Base-by-base conservation (phyloP, 2,329 filamentous ascomycete genomes). In the Cladosporium sp. region DNA sequence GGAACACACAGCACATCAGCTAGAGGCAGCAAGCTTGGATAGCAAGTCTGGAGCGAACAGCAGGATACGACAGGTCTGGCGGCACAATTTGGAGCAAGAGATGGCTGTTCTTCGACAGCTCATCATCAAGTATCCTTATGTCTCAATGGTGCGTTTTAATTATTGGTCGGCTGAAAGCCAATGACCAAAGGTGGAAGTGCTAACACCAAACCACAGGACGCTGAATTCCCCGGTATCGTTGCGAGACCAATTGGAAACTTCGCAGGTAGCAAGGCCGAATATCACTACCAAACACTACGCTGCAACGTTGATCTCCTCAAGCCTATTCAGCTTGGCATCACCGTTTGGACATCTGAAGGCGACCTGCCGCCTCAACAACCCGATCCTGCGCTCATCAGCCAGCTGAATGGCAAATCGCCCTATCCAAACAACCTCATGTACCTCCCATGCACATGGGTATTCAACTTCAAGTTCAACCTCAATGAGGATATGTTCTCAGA, bases 401-500 rank as follows among this genome's bases (percentile, higher is more conserved):
- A 82, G 52, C 56, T 68, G 52, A 72, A 71, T 40, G 67, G 71
- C 63, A 70, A 69, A 49, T 80, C 81, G 69, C 78, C 79, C 29
- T 84, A 85, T 69, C 70, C 68, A n/a, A 72, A 72, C 62, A 69
- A 70, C 44, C 66, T 74, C n/a, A 68, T 73, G 64, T 84, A 86
- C 58, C 88, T 92, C 66, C 94, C 92, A 18, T 96, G 91, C 76
- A 96, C 94, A 21, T 99, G 95, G 95, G 94, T 97, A 72, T 99
- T 99, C 85, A 98, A 99, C 83, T 99, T 99, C 80, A 90, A 93
- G 72, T 99, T 98, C 79, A 95, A 92, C 1, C 84, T 97, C 11
- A 91, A 95, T 71, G 88, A 94, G 46, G 95, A 99, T 80, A 99
- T 99, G 95, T 98, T 96, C 80, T 95, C 96, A 69, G 91, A 97